Evolutionary conservation across 1,284 basidiomycete genomes (phyloP).

Genomic region (Wolfiporia cocos): DNA sequence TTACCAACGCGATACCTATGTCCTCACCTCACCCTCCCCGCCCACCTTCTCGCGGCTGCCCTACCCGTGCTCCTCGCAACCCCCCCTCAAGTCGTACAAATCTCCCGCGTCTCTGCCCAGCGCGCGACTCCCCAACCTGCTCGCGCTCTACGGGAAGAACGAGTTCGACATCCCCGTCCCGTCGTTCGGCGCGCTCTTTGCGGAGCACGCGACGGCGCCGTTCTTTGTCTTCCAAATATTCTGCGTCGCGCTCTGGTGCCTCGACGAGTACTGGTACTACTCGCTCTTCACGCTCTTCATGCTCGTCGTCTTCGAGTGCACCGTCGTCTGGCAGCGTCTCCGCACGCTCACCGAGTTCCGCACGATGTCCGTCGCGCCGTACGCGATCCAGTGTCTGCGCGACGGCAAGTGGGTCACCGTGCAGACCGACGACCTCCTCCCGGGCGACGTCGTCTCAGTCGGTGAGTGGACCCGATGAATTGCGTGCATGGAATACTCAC

Average conservation of each 20-base stretch:
- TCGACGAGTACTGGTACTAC: conserved; percentile 99
- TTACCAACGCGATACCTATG: conserved; percentile 96
- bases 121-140: conserved; percentile 38
- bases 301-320: conserved; percentile 95
- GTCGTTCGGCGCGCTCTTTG: conserved; percentile 83
- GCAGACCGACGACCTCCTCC: conserved; percentile 80
- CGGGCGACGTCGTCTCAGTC: conserved; percentile 86
- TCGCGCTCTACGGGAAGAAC: conserved; percentile 80
- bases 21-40: conserved; percentile 56
- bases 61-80: conserved; percentile 81
- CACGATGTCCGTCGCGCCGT: conserved; percentile 91
- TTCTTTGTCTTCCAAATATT: conserved; percentile 98
- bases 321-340: conserved; percentile 94
- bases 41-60: conserved; percentile 77
- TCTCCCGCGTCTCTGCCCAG: conserved; percentile 42
- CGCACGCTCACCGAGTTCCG: conserved; percentile 90
- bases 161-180: conserved; percentile 95
- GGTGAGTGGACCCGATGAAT: conserved; percentile 32
- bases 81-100: conserved; percentile 67
- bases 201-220: conserved; percentile 88
- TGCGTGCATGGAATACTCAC: not conserved
- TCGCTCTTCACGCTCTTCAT: conserved; percentile 95
- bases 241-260: conserved; percentile 91
- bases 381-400: conserved; percentile 76
- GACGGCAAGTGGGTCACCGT: conserved; percentile 77